Percentiles rank a stretch among this genome's conserved stretches.
phyloP scores from a whole-genome alignment of 345 rosid species.

The Linum tenue region DNA sequence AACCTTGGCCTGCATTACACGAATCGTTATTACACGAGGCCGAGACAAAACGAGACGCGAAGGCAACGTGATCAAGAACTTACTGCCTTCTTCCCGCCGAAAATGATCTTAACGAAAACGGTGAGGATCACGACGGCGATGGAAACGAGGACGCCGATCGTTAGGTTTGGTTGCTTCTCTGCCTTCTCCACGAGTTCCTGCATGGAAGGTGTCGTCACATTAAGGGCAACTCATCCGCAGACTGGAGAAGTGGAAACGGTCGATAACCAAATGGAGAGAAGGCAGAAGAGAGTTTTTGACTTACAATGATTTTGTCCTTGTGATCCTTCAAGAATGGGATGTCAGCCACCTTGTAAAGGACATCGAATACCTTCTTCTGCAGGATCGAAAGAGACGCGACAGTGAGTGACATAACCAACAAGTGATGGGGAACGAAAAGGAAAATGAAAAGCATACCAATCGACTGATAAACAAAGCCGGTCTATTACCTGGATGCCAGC shows the following conservation, averaged over 20 bases:
- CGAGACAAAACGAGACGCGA: not conserved
- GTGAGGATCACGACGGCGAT: constrained; percentile 39
- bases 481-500: constrained; percentile 33
- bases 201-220: not conserved
- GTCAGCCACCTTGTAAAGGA: constrained; percentile 57
- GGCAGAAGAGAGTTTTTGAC: constrained; percentile 5
- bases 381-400: not conserved
- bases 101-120: constrained; percentile 39
- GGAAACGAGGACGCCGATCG: constrained; percentile 51
- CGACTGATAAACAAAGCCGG: too few species aligned
- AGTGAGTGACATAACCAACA: too few species aligned
- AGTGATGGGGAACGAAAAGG: not conserved
- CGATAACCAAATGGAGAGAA: not conserved
- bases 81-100: constrained; percentile 68
- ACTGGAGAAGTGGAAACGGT: too few species aligned
- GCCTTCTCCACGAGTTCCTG: constrained; percentile 75
- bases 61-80: not conserved
- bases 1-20: not conserved
- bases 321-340: constrained; percentile 53
- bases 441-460: too few species aligned
- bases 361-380: constrained; percentile 29
- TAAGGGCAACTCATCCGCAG: too few species aligned
- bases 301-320: constrained; percentile 52
- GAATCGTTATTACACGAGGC: not conserved
- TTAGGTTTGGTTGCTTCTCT: constrained; percentile 58